Base-by-base conservation (phyloP, 257 asterid species). In the Hygrophila difformis region DNA sequence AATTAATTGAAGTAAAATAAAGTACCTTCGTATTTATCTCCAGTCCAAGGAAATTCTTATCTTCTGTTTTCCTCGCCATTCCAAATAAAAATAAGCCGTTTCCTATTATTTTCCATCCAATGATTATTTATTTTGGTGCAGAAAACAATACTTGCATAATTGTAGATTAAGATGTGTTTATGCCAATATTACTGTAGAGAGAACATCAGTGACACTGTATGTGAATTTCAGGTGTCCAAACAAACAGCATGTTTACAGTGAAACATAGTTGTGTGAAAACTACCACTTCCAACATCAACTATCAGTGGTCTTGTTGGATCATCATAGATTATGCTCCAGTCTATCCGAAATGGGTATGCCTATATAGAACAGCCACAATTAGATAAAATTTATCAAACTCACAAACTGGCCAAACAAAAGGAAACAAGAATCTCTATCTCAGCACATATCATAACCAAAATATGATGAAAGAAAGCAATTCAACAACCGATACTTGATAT, bases 201-300 rank as follows among this genome's bases (percentile, higher is more conserved):
- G 37, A 44, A 61, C 8, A 49, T 18, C 18, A 20, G 28, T 19
- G 15, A 23, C 16, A 16, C 17, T 38, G 16, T 18, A 28, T 29
- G 38, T 18, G 17, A 35, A 43, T 11, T 39, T 18, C 14, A 39
- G 44, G 44, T 6, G 18, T 39, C 39, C 4, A 36, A 55, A 18
- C 31, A 5, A 26, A 18, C 4, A 35, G 5, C 14, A 18, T 38
- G 38, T 9, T 10, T 18, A 12, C 7, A 46, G 44, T n/a, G 28
- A 59, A 51, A 14, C 29, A 39, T 28, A 24, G 56, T 51, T 33
- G 18, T 5, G 51, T 31, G 46, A 43, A 47, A 59, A 41, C 61
- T 82, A 89, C 98, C 96, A 49, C 98, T 82, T 71, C 98, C 98
- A 18, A 89, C 46, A 56, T 89, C 98, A 55, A 89, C 91, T 54